Percentiles rank a stretch among this genome's conserved stretches.
These are phyloP conservation scores for Lipomyces yamanashiensis DNA, from an alignment of 805 yeast species.

Conservation along the genomic window DNA sequence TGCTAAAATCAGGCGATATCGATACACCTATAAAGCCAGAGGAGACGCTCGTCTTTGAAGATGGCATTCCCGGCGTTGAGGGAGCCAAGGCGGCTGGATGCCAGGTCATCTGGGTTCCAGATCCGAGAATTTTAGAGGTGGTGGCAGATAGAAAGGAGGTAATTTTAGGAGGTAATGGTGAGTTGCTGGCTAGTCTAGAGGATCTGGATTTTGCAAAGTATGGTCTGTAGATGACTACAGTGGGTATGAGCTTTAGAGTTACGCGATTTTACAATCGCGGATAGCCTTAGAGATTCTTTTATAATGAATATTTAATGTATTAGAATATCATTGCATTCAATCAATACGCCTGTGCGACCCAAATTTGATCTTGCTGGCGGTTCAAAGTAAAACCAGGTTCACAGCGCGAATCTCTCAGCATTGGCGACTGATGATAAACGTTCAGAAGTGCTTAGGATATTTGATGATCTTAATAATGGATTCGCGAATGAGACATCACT, in stretches of 20 bases:
- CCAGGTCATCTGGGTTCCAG: constrained; percentile 93
- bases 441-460: too few relatives aligned
- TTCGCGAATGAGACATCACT: too few relatives aligned
- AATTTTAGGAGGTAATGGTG: constrained; percentile 61
- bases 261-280: background rate
- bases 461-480: too few relatives aligned
- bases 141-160: constrained; percentile 56
- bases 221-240: constrained; percentile 13
- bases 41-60: constrained; percentile 91
- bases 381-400: too few relatives aligned
- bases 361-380: too few relatives aligned
- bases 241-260: background rate
- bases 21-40: constrained; percentile 60
- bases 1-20: constrained; percentile 40
- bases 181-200: constrained; percentile 55
- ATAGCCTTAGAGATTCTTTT: too few relatives aligned
- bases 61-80: constrained; percentile 88
- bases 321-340: too few relatives aligned
- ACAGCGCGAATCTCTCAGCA: too few relatives aligned
- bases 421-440: too few relatives aligned
- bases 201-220: constrained; percentile 52
- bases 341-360: too few relatives aligned
- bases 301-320: too few relatives aligned
- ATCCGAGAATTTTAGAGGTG: constrained; percentile 66
- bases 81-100: constrained; percentile 86